phyloP scores from a whole-genome alignment of 2,329 filamentous ascomycete genomes.

The Nigrograna mackinnonii region DNA sequence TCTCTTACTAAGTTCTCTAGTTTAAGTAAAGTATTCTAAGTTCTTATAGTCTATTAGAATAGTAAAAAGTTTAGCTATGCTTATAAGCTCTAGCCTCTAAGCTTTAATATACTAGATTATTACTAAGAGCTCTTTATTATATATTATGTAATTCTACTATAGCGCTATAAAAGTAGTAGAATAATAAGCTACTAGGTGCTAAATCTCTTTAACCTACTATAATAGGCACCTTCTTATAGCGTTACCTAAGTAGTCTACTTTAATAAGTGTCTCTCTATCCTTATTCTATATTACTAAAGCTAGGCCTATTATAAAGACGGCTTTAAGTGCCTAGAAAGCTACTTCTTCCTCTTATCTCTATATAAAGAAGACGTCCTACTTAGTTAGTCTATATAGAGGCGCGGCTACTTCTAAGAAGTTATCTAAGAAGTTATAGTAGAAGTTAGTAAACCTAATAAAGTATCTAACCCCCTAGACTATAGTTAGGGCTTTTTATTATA shows the following conservation, averaged over 20 bases:
- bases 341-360: constrained; percentile 1
- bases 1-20: neutral
- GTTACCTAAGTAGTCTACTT: neutral
- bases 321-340: constrained; percentile 1
- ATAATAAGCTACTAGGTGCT: neutral
- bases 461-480: neutral
- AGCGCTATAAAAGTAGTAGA: neutral
- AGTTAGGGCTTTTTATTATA: neutral
- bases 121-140: constrained; percentile 13
- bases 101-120: constrained; percentile 12
- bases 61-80: neutral
- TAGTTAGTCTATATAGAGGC: neutral
- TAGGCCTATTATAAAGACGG: neutral
- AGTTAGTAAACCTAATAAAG: neutral
- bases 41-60: too few species aligned
- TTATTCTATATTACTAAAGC: neutral
- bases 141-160: constrained; percentile 9
- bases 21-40: constrained; percentile 2
- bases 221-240: neutral
- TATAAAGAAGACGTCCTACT: neutral
- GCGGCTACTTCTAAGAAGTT: neutral
- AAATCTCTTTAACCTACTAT: neutral
- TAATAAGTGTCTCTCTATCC: neutral
- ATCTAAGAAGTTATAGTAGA: neutral
- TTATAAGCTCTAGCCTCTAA: constrained; percentile 3